Evolutionary conservation across 352 stramenopile species (phyloP).

Genomic region (Phytophthora pistaciae): DNA sequence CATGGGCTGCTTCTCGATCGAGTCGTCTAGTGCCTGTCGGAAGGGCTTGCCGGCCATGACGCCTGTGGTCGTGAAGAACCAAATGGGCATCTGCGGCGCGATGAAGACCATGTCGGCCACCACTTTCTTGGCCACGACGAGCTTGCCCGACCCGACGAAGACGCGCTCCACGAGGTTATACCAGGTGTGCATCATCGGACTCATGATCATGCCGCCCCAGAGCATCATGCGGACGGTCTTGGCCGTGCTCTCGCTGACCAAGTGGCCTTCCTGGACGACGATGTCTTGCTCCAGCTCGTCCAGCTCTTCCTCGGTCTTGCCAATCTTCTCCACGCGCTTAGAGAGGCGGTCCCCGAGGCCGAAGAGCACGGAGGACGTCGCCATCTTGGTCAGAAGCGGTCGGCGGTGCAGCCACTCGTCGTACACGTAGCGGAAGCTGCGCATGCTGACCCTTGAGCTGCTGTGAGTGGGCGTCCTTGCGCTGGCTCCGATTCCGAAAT

Average conservation of each 20-base stretch:
- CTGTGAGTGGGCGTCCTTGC: neutral
- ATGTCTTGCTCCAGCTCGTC: slow-evolving; percentile 9
- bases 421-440: slow-evolving; percentile 53
- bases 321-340: slow-evolving; percentile 48
- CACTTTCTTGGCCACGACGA: slow-evolving; percentile 34
- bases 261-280: slow-evolving; percentile 2
- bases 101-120: slow-evolving; percentile 38
- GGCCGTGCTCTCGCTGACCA: slow-evolving; percentile 15
- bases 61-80: slow-evolving; percentile 38
- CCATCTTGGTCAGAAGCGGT: slow-evolving; percentile 70
- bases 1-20: slow-evolving; percentile 31
- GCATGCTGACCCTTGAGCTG: slow-evolving; percentile 16
- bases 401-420: slow-evolving; percentile 48
- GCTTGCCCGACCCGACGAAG: slow-evolving; percentile 21
- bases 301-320: slow-evolving; percentile 7
- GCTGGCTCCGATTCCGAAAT: slow-evolving; percentile 5
- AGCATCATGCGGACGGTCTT: slow-evolving; percentile 67
- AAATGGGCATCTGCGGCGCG: slow-evolving; percentile 38
- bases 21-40: slow-evolving; percentile 24
- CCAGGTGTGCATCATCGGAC: slow-evolving; percentile 89
- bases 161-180: slow-evolving; percentile 82
- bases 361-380: slow-evolving; percentile 65
- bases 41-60: slow-evolving; percentile 30
- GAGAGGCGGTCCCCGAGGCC: slow-evolving; percentile 62
- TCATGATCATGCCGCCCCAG: slow-evolving; percentile 86